Evolutionary conservation across 345 rosid genomes (phyloP).

Genomic region (Diplotaxis tenuifolia): DNA sequence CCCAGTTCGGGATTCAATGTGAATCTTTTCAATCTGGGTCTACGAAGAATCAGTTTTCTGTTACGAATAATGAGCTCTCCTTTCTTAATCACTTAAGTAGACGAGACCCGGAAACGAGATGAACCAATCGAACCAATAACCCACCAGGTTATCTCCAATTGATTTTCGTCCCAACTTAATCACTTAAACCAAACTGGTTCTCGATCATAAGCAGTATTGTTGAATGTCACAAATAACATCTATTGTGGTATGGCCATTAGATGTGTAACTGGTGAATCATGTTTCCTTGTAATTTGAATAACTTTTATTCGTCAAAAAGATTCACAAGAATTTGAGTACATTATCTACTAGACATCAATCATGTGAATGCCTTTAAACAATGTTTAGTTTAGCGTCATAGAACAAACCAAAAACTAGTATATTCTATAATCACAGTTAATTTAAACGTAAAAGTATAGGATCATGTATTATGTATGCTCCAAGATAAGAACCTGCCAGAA

Average conservation of each 20-base stretch:
- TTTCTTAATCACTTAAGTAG: too few relatives aligned
- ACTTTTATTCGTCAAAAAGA: constrained; percentile 1
- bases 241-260: background rate
- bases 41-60: too few relatives aligned
- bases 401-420: background rate
- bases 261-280: background rate
- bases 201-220: too few relatives aligned
- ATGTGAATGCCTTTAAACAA: background rate
- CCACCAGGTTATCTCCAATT: too few relatives aligned
- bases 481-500: background rate
- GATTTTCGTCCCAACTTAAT: too few relatives aligned
- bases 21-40: too few relatives aligned
- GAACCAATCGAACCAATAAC: too few relatives aligned
- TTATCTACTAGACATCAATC: background rate
- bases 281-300: constrained; percentile 2
- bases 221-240: too few relatives aligned
- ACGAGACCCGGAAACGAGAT: too few relatives aligned
- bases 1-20: too few relatives aligned
- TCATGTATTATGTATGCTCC: background rate
- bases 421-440: background rate
- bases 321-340: background rate
- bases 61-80: too few relatives aligned
- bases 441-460: background rate
- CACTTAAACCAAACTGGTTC: too few relatives aligned
- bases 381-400: background rate